A percentile compares a stretch with the other conserved stretches of the same genome.
These are phyloP conservation scores for Beauveria rudraprayagi DNA, from an alignment of 2,329 filamentous ascomycete species.

Conservation along the genomic window DNA sequence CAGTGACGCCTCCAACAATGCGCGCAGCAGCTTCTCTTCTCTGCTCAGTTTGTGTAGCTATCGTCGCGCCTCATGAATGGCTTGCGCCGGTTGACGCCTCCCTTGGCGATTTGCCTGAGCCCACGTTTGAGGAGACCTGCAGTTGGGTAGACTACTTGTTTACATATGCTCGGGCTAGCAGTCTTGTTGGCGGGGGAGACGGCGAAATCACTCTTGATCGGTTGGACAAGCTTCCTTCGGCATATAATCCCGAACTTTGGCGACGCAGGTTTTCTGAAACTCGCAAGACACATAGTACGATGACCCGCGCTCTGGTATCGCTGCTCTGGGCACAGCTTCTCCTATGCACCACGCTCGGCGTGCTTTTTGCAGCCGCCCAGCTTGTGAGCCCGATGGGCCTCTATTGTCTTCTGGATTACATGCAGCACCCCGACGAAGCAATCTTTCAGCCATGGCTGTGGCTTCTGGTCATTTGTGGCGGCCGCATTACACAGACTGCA, in stretches of 20 bases:
- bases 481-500: conserved; percentile 39
- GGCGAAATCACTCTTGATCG: conserved; percentile 23
- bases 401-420: conserved; percentile 44
- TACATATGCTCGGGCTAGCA: conserved; percentile 28
- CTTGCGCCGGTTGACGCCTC: conserved; percentile 32
- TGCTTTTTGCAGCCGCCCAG: conserved; percentile 32
- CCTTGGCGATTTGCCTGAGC: conserved; percentile 29
- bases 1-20: not conserved
- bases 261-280: not conserved
- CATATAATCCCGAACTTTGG: not conserved
- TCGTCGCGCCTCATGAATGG: conserved; percentile 43
- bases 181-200: conserved; percentile 28
- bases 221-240: conserved; percentile 29
- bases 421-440: conserved; percentile 37
- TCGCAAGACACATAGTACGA: not conserved
- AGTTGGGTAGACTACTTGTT: conserved; percentile 45
- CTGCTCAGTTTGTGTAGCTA: conserved; percentile 22
- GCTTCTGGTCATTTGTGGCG: conserved; percentile 44
- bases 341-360: conserved; percentile 24
- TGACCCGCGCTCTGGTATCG: not conserved
- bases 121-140: conserved; percentile 43
- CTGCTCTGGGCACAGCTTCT: conserved; percentile 1
- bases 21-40: not conserved
- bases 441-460: conserved; percentile 42
- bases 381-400: conserved; percentile 45